Conservation (phyloP, 805 yeast genomes). For the Kodamaea restingae region DNA sequence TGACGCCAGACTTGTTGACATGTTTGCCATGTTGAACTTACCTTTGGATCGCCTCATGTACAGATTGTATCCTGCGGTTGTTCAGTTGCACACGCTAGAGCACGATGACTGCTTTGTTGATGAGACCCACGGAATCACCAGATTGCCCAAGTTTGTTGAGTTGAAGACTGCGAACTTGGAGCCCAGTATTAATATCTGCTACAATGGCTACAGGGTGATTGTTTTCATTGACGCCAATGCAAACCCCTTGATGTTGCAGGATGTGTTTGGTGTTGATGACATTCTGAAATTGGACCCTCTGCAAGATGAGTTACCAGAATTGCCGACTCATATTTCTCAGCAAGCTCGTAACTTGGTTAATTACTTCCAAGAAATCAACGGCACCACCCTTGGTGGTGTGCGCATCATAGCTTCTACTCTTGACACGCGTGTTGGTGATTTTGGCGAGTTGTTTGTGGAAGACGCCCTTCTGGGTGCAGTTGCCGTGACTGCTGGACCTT, state of each 20-base stretch:
- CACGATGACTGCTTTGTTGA: conserved; percentile 47
- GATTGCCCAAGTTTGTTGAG: conserved; percentile 47
- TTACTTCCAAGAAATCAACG: conserved; percentile 43
- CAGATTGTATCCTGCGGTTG: conserved; percentile 75
- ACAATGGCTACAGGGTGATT: conserved; percentile 57
- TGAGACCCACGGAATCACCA: conserved; percentile 35
- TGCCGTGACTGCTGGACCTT: conserved; percentile 39
- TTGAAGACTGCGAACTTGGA: conserved; percentile 42
- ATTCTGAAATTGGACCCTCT: conserved; percentile 46
- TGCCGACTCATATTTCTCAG: conserved; percentile 63
- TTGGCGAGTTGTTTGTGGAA: conserved; percentile 65
- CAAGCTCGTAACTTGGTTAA: conserved; percentile 63
- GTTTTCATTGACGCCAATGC: conserved; percentile 71
- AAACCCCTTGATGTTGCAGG: conserved; percentile 62
- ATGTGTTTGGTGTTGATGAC: conserved; percentile 64
- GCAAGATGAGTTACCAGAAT: conserved; percentile 59
- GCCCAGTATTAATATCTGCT: conserved; percentile 76
- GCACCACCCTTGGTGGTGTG: conserved; percentile 37
- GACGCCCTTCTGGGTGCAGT: conserved; percentile 49
- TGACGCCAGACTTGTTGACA: conserved; percentile 61
- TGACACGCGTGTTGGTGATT: conserved; percentile 52
- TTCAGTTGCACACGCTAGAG: conserved; percentile 63
- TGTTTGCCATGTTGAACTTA: conserved; percentile 47
- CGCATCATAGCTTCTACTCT: conserved; percentile 61
- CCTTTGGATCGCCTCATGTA: conserved; percentile 55